phyloP scores from a whole-genome alignment of 1,139 yeast genomes.

The Diutina neorugosa region DNA sequence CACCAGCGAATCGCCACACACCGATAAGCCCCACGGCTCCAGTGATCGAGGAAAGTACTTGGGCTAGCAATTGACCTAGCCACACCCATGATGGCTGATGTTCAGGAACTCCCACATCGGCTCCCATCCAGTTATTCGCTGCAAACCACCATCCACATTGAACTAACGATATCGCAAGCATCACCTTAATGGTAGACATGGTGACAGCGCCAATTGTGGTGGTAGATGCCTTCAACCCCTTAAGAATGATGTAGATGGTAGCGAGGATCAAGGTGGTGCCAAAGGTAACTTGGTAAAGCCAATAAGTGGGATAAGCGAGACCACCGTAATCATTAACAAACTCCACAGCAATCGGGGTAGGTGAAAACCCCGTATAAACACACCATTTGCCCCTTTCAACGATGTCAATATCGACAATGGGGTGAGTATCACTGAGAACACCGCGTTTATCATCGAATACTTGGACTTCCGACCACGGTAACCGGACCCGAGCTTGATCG shows the following conservation, averaged over 20 bases:
- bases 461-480: not conserved
- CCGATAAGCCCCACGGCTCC: not conserved
- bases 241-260: not conserved
- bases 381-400: not conserved
- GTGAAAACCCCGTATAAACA: not conserved
- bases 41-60: not conserved
- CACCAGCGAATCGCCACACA: not conserved
- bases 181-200: not conserved
- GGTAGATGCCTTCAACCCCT: not conserved
- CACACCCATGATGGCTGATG: not conserved
- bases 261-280: not conserved
- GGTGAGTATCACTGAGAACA: not conserved
- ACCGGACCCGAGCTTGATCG: not conserved
- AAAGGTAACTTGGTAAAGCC: not conserved
- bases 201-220: not conserved
- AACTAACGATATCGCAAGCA: not conserved
- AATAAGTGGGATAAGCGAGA: not conserved
- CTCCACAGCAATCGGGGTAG: not conserved
- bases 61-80: not conserved
- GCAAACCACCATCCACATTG: not conserved
- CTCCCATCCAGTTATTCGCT: not conserved
- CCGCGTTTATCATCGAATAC: not conserved
- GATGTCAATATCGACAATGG: not conserved
- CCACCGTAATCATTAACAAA: not conserved
- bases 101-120: not conserved